These are phyloP conservation scores for Aspergillaceae sp. DNA, from an alignment of 2,329 filamentous ascomycete species.

Conservation along the genomic window DNA sequence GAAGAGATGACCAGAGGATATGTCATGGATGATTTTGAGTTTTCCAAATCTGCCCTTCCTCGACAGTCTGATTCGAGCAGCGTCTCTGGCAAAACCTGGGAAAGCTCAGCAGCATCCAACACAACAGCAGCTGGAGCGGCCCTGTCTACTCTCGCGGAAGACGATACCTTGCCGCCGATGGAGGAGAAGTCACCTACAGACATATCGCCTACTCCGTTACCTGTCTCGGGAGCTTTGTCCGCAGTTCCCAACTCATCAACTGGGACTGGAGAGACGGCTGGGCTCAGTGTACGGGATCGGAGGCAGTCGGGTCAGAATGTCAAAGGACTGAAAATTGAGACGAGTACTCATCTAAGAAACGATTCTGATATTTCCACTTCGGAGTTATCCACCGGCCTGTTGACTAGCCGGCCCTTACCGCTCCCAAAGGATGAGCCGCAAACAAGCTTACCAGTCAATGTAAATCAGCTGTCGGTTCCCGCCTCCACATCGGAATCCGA, in stretches of 20 bases:
- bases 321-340: slow-evolving; percentile 86
- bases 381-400: slow-evolving; percentile 18
- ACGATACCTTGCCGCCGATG: slow-evolving; percentile 32
- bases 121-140: slow-evolving; percentile 59
- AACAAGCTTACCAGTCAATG: slow-evolving; percentile 8
- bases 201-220: slow-evolving; percentile 23
- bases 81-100: slow-evolving; percentile 68
- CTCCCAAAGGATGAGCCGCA: slow-evolving; percentile 23
- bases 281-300: slow-evolving; percentile 58
- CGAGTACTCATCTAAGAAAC: slow-evolving; percentile 36
- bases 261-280: slow-evolving; percentile 5
- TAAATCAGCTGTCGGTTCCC: slow-evolving; percentile 7
- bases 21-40: slow-evolving; percentile 72
- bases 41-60: slow-evolving; percentile 61
- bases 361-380: slow-evolving; percentile 17
- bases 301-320: slow-evolving; percentile 71
- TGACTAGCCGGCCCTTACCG: slow-evolving; percentile 16
- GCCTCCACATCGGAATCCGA: slow-evolving; percentile 10
- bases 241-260: slow-evolving; percentile 1
- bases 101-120: slow-evolving; percentile 68
- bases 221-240: slow-evolving; percentile 33
- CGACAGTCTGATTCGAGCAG: slow-evolving; percentile 76
- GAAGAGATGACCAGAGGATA: slow-evolving; percentile 85
- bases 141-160: slow-evolving; percentile 65
- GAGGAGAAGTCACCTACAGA: slow-evolving; percentile 27